A percentile compares a stretch with the other conserved stretches of the same genome.
phyloP scores from a whole-genome alignment of 495 filamentous ascomycete species.

The Hyaloscypha finlandica region DNA sequence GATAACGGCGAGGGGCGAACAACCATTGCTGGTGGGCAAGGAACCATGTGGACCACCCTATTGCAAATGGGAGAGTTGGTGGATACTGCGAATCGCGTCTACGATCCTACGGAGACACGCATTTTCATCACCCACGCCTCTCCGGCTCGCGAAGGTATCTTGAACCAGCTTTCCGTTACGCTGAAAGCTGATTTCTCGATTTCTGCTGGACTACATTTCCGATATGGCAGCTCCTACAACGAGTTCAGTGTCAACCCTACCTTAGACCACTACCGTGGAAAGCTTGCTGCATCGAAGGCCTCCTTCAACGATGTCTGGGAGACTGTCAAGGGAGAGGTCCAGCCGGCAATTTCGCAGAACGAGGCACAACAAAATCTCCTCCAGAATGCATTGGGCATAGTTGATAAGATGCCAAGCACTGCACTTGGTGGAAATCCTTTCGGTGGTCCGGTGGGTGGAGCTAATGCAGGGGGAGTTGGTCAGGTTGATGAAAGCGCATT shows the following conservation, averaged over 20 bases:
- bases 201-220: slow-evolving; percentile 96
- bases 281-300: slow-evolving; percentile 98
- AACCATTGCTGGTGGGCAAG: slow-evolving; percentile 96
- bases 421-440: slow-evolving; percentile 97
- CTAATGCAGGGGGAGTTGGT: slow-evolving; percentile 66
- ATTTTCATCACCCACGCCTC: slow-evolving; percentile 97
- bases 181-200: slow-evolving; percentile 99
- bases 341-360: slow-evolving; percentile 89
- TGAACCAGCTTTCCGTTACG: slow-evolving; percentile 97
- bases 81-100: slow-evolving; percentile 96
- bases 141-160: slow-evolving; percentile 91
- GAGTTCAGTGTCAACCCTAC: slow-evolving; percentile 99
- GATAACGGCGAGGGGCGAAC: slow-evolving; percentile 98
- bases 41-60: slow-evolving; percentile 99
- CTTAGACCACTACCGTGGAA: slow-evolving; percentile 96
- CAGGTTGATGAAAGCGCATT: slow-evolving; percentile 98
- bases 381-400: slow-evolving; percentile 84
- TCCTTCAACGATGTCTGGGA: slow-evolving; percentile 99
- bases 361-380: slow-evolving; percentile 89
- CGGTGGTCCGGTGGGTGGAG: slow-evolving; percentile 78
- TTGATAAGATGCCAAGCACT: slow-evolving; percentile 92
- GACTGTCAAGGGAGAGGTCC: slow-evolving; percentile 92
- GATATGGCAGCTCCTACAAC: slow-evolving; percentile 99
- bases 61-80: slow-evolving; percentile 98
- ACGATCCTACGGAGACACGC: slow-evolving; percentile 97